These are phyloP conservation scores for Lathyrus sativus DNA, from an alignment of 306 rosid species.

Conservation along the genomic window DNA sequence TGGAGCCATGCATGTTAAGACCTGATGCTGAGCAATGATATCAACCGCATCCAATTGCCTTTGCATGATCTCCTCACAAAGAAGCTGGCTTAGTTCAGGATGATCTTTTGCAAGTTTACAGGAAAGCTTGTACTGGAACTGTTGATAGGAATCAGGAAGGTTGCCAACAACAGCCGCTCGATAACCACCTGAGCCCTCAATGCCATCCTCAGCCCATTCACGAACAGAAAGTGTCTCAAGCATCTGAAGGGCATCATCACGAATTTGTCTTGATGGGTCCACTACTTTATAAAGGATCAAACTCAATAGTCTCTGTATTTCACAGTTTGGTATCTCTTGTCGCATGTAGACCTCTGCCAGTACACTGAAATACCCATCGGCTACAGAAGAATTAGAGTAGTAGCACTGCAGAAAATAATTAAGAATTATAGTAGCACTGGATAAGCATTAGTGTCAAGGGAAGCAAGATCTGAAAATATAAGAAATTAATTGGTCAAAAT, in stretches of 20 bases:
- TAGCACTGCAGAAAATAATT: constrained; percentile 68
- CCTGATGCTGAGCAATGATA: constrained; percentile 99
- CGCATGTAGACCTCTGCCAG: constrained; percentile 99
- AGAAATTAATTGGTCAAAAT: constrained; percentile 27
- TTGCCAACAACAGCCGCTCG: constrained; percentile 99
- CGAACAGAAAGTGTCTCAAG: constrained; percentile 98
- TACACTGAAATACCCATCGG: constrained; percentile 99
- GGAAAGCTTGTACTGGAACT: constrained; percentile 97
- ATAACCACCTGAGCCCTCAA: constrained; percentile 93
- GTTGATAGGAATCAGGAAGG: constrained; percentile 99
- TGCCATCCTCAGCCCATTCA: constrained; percentile 98
- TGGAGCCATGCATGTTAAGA: constrained; percentile 99
- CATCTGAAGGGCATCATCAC: constrained; percentile 99
- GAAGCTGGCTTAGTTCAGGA: constrained; percentile 97
- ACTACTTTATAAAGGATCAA: constrained; percentile 98
- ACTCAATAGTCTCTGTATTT: constrained; percentile 93
- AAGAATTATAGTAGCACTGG: constrained; percentile 68
- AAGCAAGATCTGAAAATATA: constrained; percentile 17
- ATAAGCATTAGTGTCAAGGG: constrained; percentile 32
- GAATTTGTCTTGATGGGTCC: constrained; percentile 97
- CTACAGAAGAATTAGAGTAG: constrained; percentile 94
- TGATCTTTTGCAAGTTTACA: constrained; percentile 99
- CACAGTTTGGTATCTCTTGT: constrained; percentile 99
- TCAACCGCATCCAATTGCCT: constrained; percentile 99
- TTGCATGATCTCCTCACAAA: constrained; percentile 99